Base-by-base conservation (phyloP, 352 stramenopile species). In the Aphanomyces euteiches region DNA sequence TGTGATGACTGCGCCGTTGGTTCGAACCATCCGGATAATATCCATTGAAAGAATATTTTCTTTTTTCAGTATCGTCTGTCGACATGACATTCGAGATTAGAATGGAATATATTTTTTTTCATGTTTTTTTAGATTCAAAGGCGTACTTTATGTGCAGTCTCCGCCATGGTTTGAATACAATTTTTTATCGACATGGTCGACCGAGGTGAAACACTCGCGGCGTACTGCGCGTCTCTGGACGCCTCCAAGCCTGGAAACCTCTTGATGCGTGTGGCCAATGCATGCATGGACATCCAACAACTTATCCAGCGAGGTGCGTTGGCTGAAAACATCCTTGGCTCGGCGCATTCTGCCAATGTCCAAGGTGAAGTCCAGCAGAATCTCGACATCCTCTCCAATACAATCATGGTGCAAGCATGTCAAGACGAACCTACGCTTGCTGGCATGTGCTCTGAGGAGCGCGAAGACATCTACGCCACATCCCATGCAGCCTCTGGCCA, bases 351-450 rank as follows among this genome's bases (percentile, higher is more conserved):
- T 17, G 59, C 40, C 59, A 67, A 67, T 45, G 59, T 67, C 19
- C 59, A 67, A 41, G 59, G 59, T 45, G 59, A 67, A 50, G 59
- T 67, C 19, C 59, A 67, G 21, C 40, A 67, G 28, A 67, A 67
- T 10, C 43, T 67, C 15, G 59, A 67, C 59, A 56, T 67, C 13
- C 39, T 67, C 41, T 67, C 59, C 3, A 67, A 67, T 34, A 40
- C 47, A 7, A 28, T 40, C 12, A 67, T 67, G 19, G 36, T 67
- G 17, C 17, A 40, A 21, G 17, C 38, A 19, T 67, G 59, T 34
- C 39, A 39, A 15, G 41, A 41, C 21, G 59, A 67, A 3, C 15
- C 59, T 7, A 40, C 41, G 12, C 59, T 67, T 2, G 59, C 39
- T 36, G 59, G 59, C 59, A 48, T 67, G 39, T 67, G 59, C 41